phyloP scores from a whole-genome alignment of 163 green algal genomes.

The Coccomyxa subellipsoidea region DNA sequence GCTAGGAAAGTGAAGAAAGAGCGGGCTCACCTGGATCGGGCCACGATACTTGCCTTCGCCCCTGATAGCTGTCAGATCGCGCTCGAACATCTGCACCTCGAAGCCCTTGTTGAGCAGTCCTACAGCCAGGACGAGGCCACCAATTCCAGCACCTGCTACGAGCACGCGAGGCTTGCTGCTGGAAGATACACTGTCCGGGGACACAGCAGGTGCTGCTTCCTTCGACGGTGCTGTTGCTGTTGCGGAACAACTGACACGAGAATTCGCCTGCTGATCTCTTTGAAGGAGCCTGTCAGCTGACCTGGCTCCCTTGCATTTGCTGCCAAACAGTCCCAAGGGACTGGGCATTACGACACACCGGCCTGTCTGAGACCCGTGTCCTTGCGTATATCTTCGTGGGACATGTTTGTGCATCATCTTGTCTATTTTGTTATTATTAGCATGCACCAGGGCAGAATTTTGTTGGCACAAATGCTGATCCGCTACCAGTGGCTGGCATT shows the following conservation, averaged over 20 bases:
- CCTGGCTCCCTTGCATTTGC: not conserved
- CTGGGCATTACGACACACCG: not conserved
- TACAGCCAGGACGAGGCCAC: conserved; percentile 88
- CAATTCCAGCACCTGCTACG: conserved; percentile 92
- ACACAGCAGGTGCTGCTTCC: not conserved
- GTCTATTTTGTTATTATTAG: not conserved
- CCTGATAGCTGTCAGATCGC: conserved; percentile 88
- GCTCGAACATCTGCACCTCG: conserved; percentile 81
- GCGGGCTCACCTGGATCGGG: conserved; percentile 77
- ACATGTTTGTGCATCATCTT: not conserved
- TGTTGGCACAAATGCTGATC: not conserved
- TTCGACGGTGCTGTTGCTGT: not conserved
- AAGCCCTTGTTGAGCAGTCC: conserved; percentile 79
- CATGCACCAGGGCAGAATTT: not conserved
- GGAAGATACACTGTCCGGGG: not conserved
- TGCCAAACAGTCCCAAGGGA: not conserved
- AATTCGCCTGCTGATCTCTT: not conserved
- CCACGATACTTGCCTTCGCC: conserved; percentile 94
- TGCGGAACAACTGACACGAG: not conserved
- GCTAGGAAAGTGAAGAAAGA: not conserved
- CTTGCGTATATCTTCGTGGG: not conserved
- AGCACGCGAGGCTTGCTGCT: conserved; percentile 46
- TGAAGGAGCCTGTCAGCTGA: not conserved
- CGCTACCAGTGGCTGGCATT: not conserved
- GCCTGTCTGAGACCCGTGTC: not conserved